phyloP scores from a whole-genome alignment of 352 stramenopile genomes.

The Peronospora farinosa region DNA sequence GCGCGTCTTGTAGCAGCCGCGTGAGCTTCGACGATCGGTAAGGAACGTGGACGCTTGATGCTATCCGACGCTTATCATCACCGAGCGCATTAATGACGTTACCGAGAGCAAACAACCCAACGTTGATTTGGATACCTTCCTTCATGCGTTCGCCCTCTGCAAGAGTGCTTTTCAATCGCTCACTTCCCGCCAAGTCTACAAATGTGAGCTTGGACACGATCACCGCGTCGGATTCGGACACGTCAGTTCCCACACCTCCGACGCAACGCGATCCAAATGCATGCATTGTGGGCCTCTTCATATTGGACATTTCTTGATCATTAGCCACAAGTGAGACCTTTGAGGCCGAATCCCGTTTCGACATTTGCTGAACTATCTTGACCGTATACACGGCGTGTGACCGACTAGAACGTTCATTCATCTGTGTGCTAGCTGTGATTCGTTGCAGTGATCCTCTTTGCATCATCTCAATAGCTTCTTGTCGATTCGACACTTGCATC shows the following conservation, averaged over 20 bases:
- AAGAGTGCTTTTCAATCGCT: conserved; percentile 81
- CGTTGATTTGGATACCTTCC: conserved; percentile 86
- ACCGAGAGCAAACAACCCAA: conserved; percentile 71
- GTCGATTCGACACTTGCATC: conserved; percentile 45
- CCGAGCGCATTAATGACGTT: conserved; percentile 86
- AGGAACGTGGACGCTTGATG: conserved; percentile 55
- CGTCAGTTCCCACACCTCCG: conserved; percentile 4
- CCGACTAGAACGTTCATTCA: conserved; percentile 86
- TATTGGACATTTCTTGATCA: conserved; percentile 8
- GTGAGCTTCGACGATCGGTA: conserved; percentile 83
- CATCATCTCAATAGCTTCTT: conserved; percentile 78
- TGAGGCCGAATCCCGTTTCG: conserved; percentile 11
- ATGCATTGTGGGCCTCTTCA: neutral
- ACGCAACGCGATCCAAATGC: conserved; percentile 1
- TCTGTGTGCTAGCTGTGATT: conserved; percentile 80
- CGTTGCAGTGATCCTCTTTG: conserved; percentile 57
- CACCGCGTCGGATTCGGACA: conserved; percentile 19
- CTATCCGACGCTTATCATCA: conserved; percentile 49
- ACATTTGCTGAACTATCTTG: conserved; percentile 65
- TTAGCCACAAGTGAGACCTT: conserved; percentile 12
- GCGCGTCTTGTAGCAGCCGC: conserved; percentile 72
- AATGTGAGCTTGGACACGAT: conserved; percentile 83
- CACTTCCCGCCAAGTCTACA: conserved; percentile 81
- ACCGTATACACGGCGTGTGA: conserved; percentile 84
- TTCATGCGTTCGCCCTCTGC: conserved; percentile 84